Conservation (phyloP, 768 basidiomycete species). For the Lentinus brumalis region DNA sequence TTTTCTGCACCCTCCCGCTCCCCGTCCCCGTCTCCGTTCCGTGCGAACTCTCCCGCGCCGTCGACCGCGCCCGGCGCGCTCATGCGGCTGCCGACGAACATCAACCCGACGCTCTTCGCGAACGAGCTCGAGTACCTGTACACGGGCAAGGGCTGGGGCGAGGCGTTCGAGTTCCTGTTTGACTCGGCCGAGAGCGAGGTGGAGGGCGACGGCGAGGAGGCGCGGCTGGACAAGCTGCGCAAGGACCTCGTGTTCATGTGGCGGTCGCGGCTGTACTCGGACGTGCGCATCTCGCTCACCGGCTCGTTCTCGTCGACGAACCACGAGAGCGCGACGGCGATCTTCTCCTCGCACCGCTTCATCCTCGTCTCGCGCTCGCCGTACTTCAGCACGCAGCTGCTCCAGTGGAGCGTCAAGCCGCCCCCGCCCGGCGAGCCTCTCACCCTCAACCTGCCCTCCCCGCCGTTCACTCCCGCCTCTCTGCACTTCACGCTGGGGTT, state of each 20-base stretch:
- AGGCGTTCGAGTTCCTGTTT: constrained; percentile 86
- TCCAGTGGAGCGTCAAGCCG: constrained; percentile 56
- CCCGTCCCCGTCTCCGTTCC: constrained; percentile 48
- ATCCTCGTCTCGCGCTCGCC: constrained; percentile 87
- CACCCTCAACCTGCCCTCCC: constrained; percentile 77
- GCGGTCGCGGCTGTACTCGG: constrained; percentile 91
- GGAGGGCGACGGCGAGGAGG: constrained; percentile 48
- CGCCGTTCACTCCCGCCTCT: constrained; percentile 93
- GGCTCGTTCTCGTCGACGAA: constrained; percentile 65
- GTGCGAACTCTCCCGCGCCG: constrained; percentile 48
- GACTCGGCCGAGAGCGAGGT: constrained; percentile 52
- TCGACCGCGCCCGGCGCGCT: constrained; percentile 44
- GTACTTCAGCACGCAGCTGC: constrained; percentile 83
- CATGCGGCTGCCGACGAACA: constrained; percentile 65
- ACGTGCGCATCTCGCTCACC: constrained; percentile 80
- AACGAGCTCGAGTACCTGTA: constrained; percentile 95
- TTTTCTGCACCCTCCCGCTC: constrained; percentile 42
- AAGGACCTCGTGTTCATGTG: constrained; percentile 97
- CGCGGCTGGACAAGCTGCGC: constrained; percentile 80
- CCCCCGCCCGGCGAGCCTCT: constrained; percentile 46
- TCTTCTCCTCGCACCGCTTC: constrained; percentile 93
- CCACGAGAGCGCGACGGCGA: constrained; percentile 71
- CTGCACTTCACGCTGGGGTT: constrained; percentile 93
- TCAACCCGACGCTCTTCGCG: constrained; percentile 80
- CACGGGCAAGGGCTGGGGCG: constrained; percentile 87